phyloP scores from a whole-genome alignment of 805 yeast species.

The Metschnikowia picachoensis region DNA sequence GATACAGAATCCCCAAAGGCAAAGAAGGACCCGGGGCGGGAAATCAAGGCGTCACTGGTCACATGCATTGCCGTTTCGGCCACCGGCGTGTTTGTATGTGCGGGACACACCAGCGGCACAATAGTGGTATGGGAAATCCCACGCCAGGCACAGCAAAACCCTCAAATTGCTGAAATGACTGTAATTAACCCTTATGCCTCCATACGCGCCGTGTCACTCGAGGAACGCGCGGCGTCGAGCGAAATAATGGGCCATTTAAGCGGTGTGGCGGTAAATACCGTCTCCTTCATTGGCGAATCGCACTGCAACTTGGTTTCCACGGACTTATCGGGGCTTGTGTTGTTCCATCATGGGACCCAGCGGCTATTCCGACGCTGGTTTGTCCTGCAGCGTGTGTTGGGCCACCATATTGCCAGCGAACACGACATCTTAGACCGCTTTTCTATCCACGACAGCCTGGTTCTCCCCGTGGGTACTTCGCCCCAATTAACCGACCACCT shows the following conservation, averaged over 20 bases:
- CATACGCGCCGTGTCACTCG: constrained; percentile 12
- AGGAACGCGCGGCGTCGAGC: constrained; percentile 23
- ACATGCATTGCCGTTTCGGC: constrained; percentile 38
- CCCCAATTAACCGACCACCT: constrained; percentile 51
- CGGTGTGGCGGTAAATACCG: constrained; percentile 21
- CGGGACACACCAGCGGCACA: constrained; percentile 64
- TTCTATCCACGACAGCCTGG: constrained; percentile 31
- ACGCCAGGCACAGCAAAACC: constrained; percentile 4
- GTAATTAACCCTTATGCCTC: constrained; percentile 5
- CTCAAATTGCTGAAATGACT: neutral
- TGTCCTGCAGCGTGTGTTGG: constrained; percentile 49
- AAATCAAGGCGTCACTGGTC: neutral
- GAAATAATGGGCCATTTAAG: constrained; percentile 28
- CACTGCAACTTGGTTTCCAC: constrained; percentile 28
- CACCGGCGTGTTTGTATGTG: constrained; percentile 62
- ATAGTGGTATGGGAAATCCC: constrained; percentile 63
- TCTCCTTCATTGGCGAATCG: constrained; percentile 29
- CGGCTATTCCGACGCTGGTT: constrained; percentile 50
- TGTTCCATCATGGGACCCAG: constrained; percentile 61
- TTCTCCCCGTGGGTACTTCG: constrained; percentile 60
- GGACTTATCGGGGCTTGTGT: constrained; percentile 42
- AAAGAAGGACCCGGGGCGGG: neutral
- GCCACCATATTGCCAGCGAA: constrained; percentile 33
- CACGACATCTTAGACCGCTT: constrained; percentile 12
- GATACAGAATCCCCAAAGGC: neutral